A percentile compares a stretch with the other conserved stretches of the same genome.
Evolutionary conservation across 352 stramenopile species (phyloP).

Genomic region (Phytophthora cryptogea): DNA sequence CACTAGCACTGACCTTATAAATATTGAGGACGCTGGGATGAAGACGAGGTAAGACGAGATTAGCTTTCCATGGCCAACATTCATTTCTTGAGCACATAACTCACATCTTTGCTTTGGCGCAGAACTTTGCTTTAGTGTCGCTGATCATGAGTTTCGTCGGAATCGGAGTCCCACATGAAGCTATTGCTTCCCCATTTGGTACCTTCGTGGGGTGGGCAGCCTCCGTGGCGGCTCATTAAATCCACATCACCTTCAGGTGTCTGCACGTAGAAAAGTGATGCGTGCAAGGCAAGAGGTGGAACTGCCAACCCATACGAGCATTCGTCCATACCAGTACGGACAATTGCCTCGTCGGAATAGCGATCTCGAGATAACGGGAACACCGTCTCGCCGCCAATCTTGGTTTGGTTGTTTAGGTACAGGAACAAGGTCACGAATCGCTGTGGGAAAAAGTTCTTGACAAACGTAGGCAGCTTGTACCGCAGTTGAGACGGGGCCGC

Average conservation of each 20-base stretch:
- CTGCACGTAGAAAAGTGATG: constrained; percentile 79
- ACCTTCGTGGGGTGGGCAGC: constrained; percentile 71
- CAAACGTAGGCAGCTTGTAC: constrained; percentile 62
- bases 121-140: no score
- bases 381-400: constrained; percentile 94
- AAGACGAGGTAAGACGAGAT: neutral
- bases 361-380: constrained; percentile 87
- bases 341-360: constrained; percentile 61
- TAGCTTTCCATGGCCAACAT: neutral
- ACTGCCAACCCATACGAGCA: constrained; percentile 72
- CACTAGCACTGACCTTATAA: constrained; percentile 3
- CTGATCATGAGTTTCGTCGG: constrained; percentile 51
- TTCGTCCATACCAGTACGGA: constrained; percentile 71
- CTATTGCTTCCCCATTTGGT: constrained; percentile 79
- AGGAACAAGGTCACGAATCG: constrained; percentile 95
- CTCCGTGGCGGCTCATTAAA: constrained; percentile 71
- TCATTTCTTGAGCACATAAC: neutral
- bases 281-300: constrained; percentile 60
- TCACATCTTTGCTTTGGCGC: constrained; percentile 56
- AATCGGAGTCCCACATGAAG: constrained; percentile 82
- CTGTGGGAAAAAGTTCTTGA: constrained; percentile 86
- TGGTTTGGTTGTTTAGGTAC: constrained; percentile 95
- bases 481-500: constrained; percentile 12
- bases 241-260: constrained; percentile 69
- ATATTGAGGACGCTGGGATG: constrained; percentile 7